Base-by-base conservation (phyloP, 352 stramenopile species). In the Globisporangium lucens region DNA sequence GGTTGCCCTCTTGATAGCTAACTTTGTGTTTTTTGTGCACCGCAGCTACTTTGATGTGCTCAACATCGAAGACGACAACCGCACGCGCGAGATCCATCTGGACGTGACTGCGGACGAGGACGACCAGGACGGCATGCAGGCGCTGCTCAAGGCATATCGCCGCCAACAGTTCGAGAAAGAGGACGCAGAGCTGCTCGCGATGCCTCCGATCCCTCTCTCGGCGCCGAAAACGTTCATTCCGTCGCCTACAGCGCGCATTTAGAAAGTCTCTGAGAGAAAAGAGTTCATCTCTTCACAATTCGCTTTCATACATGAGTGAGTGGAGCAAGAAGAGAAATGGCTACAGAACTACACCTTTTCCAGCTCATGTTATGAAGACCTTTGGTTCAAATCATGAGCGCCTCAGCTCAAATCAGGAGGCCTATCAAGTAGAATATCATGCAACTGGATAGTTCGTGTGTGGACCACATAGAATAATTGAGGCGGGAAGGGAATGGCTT, bases 1-100 rank as follows among this genome's bases (percentile, higher is more conserved):
- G 30, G 30, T 33, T 33, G 3, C 8, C 15, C 17, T 51, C 17
- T 4, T 46, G 12, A 61, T 20, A 15, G n/a, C 43, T 53, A 36
- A 53, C 24, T 9, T 7, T 36, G 15, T 56, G 22, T 6, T 24
- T 58, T 46, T 15, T 29, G 36, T 36, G 2, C 15, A 53, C 2
- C n/a, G 7, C 24, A 76, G 66, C 20, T 83, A 81, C 69, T 81
- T 81, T 56, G 68, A 79, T 24, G 76, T 83, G 61, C 72, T 83
- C 12, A 83, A 83, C 60, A 63, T 75, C 2, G 69, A 81, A 46
- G 62, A 71, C 12, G 69, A 77, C 36, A 69, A 73, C 30, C 70
- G 72, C 46, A 74, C 41, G 43, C 59, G 65, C 30, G 74, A 79
- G 70, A 81, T 83, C 60, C 60, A 64, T 29, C 2, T 77, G 12